Conservation (phyloP, 257 asterid genomes). For the Solanum chilense region DNA sequence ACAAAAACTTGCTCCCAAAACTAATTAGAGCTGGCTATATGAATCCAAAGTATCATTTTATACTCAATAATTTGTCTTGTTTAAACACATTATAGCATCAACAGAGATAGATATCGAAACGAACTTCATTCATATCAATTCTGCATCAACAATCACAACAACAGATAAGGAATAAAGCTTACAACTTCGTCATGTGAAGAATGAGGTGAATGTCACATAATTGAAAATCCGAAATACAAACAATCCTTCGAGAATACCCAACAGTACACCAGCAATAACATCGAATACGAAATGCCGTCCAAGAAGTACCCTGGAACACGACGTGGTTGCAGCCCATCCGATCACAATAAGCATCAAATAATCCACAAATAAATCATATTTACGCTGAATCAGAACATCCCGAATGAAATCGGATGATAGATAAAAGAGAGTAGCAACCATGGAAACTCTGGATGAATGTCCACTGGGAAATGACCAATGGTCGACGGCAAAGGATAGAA, state of each 20-base stretch:
- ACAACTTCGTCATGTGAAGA: conserved; percentile 29
- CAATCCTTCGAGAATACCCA: conserved; percentile 63
- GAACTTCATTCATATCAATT: neutral
- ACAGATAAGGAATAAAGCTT: conserved; percentile 9
- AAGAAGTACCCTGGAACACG: conserved; percentile 63
- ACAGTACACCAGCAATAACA: conserved; percentile 49
- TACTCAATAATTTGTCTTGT: neutral
- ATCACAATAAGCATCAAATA: conserved; percentile 26
- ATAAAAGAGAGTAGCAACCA: conserved; percentile 44
- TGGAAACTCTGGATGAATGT: conserved; percentile 68
- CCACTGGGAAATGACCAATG: conserved; percentile 98
- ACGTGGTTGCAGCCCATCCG: conserved; percentile 52
- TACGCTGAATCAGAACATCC: neutral
- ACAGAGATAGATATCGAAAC: neutral
- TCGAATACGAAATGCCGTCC: conserved; percentile 80
- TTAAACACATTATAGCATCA: neutral
- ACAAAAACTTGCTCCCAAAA: neutral
- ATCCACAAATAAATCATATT: conserved; percentile 16
- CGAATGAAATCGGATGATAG: conserved; percentile 14
- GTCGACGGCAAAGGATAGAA: conserved; percentile 71
- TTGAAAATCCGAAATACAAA: conserved; percentile 41
- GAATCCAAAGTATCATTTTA: neutral
- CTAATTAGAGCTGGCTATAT: neutral
- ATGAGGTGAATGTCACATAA: conserved; percentile 27
- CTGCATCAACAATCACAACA: neutral